phyloP scores from a whole-genome alignment of 2,329 filamentous ascomycete species.

The Amesomyces nigricolor region DNA sequence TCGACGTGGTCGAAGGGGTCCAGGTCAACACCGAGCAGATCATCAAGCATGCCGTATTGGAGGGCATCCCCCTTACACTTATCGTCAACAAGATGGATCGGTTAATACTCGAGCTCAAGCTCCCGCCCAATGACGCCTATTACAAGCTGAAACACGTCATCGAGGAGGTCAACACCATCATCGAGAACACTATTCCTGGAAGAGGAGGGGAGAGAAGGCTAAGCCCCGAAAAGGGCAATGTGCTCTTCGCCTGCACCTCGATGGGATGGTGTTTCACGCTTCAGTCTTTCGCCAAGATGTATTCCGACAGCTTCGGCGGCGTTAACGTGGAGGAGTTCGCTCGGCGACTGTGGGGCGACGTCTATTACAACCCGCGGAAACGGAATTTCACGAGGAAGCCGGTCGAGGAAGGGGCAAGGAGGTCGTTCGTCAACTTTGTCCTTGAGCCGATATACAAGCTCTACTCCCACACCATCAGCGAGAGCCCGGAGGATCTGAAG shows the following conservation, averaged over 20 bases:
- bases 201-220: slow-evolving; percentile 72
- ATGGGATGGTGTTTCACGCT: slow-evolving; percentile 98
- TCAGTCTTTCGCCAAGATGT: slow-evolving; percentile 93
- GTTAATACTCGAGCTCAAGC: slow-evolving; percentile 85
- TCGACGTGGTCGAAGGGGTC: slow-evolving; percentile 98
- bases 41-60: slow-evolving; percentile 89
- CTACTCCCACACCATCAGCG: slow-evolving; percentile 89
- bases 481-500: slow-evolving; percentile 79
- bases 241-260: slow-evolving; percentile 88
- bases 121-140: slow-evolving; percentile 92
- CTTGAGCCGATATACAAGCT: slow-evolving; percentile 97
- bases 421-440: slow-evolving; percentile 91
- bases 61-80: slow-evolving; percentile 81
- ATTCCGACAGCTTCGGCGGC: slow-evolving; percentile 78
- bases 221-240: slow-evolving; percentile 95
- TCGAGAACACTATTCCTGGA: slow-evolving; percentile 79
- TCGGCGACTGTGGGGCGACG: slow-evolving; percentile 84
- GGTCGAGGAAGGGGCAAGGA: slow-evolving; percentile 70
- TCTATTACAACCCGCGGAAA: slow-evolving; percentile 89
- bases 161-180: slow-evolving; percentile 94
- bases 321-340: slow-evolving; percentile 81
- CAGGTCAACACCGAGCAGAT: slow-evolving; percentile 96
- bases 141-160: slow-evolving; percentile 99
- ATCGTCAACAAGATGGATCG: slow-evolving; percentile 98
- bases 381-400: slow-evolving; percentile 88